Base-by-base conservation (phyloP, 2,329 filamentous ascomycete genomes). In the Xylariales sp. region DNA sequence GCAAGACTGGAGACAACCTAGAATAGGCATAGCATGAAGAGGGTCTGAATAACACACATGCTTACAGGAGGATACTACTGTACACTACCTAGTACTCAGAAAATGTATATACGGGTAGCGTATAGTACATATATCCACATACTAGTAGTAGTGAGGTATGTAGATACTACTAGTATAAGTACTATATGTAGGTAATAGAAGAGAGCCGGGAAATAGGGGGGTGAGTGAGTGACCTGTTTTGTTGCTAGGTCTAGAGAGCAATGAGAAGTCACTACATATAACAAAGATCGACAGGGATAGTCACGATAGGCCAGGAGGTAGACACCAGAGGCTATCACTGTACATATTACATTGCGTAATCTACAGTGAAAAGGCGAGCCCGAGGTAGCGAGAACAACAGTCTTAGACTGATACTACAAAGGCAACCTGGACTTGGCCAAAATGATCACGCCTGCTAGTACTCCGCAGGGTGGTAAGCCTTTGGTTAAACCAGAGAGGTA, bases 21-120 rank as follows among this genome's bases (percentile, higher is more conserved):
- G 64, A 63, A 73, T 53, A 58, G 72, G 68, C 65, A 72, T 72
- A 72, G 71, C 66, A 72, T 71, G 69, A 72, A 71, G 69, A 65
- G 54, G 34, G 41, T 65, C 58, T 69, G 70, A 69, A 67, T 66
- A 54, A 54, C 65, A 63, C 8, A 39, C 36, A 39, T 10, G 36
- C 36, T 39, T 10, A 23, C 23, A 23, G 23, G 23, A 10, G 36
- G 6, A 39, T 57, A 66, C 57, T 48, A 53, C 39, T 45, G 18
- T 14, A 41, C 39, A 5, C 6, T 30, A 43, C 34, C 5, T 28
- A 54, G 34, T 28, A 16, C 34, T 36, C 34, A 36, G 5, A 36
- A 36, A 36, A 9, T 36, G 9, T 36, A 9, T 36, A 36, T 9
- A 36, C 34, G 1, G 23, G 23, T 23, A 23, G 23, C 1, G 32